Conservation (phyloP, 2,329 filamentous ascomycete species). For the Scytalidium lignicola region DNA sequence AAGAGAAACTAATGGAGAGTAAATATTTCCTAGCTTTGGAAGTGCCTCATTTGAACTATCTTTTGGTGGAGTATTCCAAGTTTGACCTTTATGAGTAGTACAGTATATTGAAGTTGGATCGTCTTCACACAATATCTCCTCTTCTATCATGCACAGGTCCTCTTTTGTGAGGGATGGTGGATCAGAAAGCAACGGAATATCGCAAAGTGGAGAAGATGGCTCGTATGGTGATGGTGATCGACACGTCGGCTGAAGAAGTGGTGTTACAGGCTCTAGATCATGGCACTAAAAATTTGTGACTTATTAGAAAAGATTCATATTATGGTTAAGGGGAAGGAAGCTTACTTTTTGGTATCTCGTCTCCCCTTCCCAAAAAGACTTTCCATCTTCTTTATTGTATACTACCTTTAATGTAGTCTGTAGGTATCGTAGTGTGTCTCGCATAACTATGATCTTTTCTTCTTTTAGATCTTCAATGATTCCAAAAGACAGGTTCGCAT, state of each 20-base stretch:
- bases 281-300: slow-evolving; percentile 12
- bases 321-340: not conserved
- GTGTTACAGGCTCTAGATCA: slow-evolving; percentile 21
- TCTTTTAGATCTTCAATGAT: slow-evolving; percentile 16
- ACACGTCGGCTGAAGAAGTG: slow-evolving; percentile 22
- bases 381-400: slow-evolving; percentile 18
- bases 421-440: slow-evolving; percentile 19
- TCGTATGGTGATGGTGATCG: slow-evolving; percentile 13
- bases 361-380: slow-evolving; percentile 14
- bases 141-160: slow-evolving; percentile 21
- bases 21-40: slow-evolving; percentile 64
- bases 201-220: slow-evolving; percentile 13
- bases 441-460: slow-evolving; percentile 23
- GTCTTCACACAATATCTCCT: slow-evolving; percentile 24
- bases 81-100: not conserved
- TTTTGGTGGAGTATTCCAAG: not conserved
- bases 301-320: not conserved
- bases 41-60: slow-evolving; percentile 38
- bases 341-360: slow-evolving; percentile 19
- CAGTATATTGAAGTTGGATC: slow-evolving; percentile 14
- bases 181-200: slow-evolving; percentile 10
- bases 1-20: slow-evolving; percentile 12
- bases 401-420: slow-evolving; percentile 9
- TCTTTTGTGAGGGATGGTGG: slow-evolving; percentile 4
- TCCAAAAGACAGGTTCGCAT: slow-evolving; percentile 11